These are phyloP conservation scores for Cladosporium sp. DNA, from an alignment of 2,329 filamentous ascomycete species.

Conservation along the genomic window DNA sequence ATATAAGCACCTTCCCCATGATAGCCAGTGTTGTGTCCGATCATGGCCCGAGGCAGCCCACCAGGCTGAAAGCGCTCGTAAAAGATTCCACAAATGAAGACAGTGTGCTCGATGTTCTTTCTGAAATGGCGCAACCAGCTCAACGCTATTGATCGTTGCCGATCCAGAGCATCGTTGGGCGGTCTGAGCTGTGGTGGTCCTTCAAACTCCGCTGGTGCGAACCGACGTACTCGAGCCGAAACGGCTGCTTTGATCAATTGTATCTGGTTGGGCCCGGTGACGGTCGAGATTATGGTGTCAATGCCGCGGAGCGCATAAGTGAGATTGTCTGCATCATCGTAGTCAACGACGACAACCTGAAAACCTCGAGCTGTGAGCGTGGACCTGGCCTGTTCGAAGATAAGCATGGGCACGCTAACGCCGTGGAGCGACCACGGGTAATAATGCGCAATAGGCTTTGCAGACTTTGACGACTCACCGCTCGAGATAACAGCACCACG, in stretches of 20 bases:
- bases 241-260: conserved; percentile 69
- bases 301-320: conserved; percentile 65
- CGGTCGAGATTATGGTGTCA: conserved; percentile 71
- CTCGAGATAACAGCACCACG: conserved; percentile 66
- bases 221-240: conserved; percentile 59
- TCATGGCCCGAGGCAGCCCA: conserved; percentile 57
- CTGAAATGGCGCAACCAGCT: conserved; percentile 54
- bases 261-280: conserved; percentile 62
- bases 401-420: too few species aligned
- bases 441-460: background rate
- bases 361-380: conserved; percentile 55
- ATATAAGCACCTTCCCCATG: conserved; percentile 61
- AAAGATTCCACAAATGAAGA: conserved; percentile 70
- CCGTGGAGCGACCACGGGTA: too few species aligned
- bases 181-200: conserved; percentile 56
- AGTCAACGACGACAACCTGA: conserved; percentile 67
- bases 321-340: conserved; percentile 55
- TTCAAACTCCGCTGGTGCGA: conserved; percentile 74
- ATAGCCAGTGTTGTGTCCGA: conserved; percentile 55
- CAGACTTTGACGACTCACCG: conserved; percentile 41
- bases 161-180: conserved; percentile 57
- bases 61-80: conserved; percentile 71
- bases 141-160: conserved; percentile 55
- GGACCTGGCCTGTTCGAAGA: conserved; percentile 45
- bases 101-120: conserved; percentile 60